Evolutionary conservation across 306 rosid genomes (phyloP).

Genomic region (Vigna radiata): DNA sequence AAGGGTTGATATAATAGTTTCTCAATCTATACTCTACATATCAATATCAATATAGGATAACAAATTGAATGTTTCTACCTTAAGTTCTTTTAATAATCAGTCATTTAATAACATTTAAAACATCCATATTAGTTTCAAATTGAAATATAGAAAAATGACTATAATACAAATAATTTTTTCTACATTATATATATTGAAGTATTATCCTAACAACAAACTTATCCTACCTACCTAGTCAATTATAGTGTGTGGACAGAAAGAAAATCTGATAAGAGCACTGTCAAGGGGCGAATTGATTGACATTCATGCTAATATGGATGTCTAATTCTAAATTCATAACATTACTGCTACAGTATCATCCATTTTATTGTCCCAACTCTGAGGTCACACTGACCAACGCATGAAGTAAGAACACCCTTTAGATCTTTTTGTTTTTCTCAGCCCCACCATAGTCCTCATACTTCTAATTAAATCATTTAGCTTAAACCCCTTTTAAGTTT

Average conservation of each 20-base stretch:
- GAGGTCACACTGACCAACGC: conserved; percentile 41
- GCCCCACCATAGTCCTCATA: background rate
- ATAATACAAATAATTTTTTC: background rate
- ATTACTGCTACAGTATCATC: background rate
- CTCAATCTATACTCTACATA: no score
- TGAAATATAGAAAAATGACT: background rate
- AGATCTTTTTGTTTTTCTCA: background rate
- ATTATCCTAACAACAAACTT: background rate
- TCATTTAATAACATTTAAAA: no score
- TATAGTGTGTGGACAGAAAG: background rate
- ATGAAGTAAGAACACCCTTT: conserved; percentile 44
- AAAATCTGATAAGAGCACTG: conserved; percentile 28
- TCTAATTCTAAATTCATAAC: background rate
- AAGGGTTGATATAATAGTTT: no score
- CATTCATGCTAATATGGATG: background rate
- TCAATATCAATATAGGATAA: no score
- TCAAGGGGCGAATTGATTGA: background rate
- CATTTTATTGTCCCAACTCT: background rate
- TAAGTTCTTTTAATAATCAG: no score
- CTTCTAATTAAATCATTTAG: background rate
- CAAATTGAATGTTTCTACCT: no score
- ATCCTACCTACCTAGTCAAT: background rate
- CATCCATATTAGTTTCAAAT: no score
- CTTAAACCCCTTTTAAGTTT: background rate
- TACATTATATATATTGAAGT: background rate